Percentiles rank a stretch among this genome's conserved stretches.
Evolutionary conservation across 805 yeast genomes (phyloP).

Genomic region (Brettanomyces naardenensis): DNA sequence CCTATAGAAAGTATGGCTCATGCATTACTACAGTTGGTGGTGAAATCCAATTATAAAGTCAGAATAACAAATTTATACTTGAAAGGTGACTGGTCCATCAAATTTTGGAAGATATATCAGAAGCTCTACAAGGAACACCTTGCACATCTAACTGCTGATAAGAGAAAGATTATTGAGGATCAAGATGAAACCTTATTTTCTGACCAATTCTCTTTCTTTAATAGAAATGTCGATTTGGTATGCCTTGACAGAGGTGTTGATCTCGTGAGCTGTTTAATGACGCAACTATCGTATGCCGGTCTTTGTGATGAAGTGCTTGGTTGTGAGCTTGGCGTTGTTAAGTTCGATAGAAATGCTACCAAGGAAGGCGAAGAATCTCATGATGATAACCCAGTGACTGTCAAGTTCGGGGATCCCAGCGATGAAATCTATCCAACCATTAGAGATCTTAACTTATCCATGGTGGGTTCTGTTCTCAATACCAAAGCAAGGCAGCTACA

Average conservation of each 20-base stretch:
- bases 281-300: constrained; percentile 79
- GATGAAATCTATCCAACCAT: constrained; percentile 47
- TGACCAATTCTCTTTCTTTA: constrained; percentile 27
- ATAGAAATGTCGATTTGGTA: constrained; percentile 55
- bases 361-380: background rate
- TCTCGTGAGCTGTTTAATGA: constrained; percentile 57
- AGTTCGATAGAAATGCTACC: constrained; percentile 8
- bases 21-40: constrained; percentile 38
- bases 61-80: constrained; percentile 49
- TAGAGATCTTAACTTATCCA: constrained; percentile 66
- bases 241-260: constrained; percentile 78
- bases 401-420: constrained; percentile 21
- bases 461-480: constrained; percentile 69
- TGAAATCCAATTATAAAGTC: constrained; percentile 30
- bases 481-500: constrained; percentile 64
- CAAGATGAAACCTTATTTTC: constrained; percentile 27
- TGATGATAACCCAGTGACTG: constrained; percentile 2
- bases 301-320: constrained; percentile 66
- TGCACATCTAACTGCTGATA: constrained; percentile 25
- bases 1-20: constrained; percentile 42
- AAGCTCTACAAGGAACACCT: constrained; percentile 23
- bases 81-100: constrained; percentile 50
- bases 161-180: constrained; percentile 24
- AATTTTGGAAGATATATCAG: constrained; percentile 37
- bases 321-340: constrained; percentile 32